Percentiles rank a stretch among this genome's conserved stretches.
phyloP scores from a whole-genome alignment of 768 basidiomycete species.

The Termitomyces sp. region DNA sequence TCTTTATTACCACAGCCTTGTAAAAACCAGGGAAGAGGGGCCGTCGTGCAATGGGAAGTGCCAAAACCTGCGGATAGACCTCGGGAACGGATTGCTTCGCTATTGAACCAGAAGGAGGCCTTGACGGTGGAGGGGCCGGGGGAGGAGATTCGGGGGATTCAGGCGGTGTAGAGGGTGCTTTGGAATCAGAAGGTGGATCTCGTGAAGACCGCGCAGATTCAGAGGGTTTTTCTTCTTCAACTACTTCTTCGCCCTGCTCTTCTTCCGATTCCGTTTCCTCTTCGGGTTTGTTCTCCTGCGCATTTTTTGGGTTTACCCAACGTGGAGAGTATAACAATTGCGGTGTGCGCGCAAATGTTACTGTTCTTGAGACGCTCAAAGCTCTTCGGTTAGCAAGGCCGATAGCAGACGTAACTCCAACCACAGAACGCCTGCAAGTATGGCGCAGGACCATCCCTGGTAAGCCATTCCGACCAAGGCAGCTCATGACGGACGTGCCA shows the following conservation, averaged over 20 bases:
- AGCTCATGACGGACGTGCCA: constrained; percentile 14
- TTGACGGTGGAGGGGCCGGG: constrained; percentile 10
- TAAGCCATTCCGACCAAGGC: constrained; percentile 15
- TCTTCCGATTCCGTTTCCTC: constrained; percentile 10
- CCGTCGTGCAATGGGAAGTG: constrained; percentile 90
- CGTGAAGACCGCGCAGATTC: constrained; percentile 12
- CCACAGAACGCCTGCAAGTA: constrained; percentile 10
- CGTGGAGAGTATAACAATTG: constrained; percentile 13
- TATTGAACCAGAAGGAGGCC: constrained; percentile 44
- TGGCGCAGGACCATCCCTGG: constrained; percentile 9
- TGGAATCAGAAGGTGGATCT: constrained; percentile 11
- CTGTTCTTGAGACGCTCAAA: constrained; percentile 4
- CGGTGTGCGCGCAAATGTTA: constrained; percentile 9
- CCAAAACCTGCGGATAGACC: constrained; percentile 88
- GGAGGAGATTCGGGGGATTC: constrained; percentile 14
- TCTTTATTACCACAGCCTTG: constrained; percentile 92
- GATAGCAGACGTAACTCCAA: background rate
- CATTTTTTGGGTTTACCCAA: constrained; percentile 19
- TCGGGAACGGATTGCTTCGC: constrained; percentile 88
- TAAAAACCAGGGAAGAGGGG: constrained; percentile 98
- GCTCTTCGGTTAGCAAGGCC: background rate
- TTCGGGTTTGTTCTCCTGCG: constrained; percentile 10
- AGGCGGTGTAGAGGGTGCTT: constrained; percentile 16
- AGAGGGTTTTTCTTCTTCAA: constrained; percentile 11
- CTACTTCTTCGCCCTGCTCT: constrained; percentile 1